Evolutionary conservation across 805 yeast species (phyloP).

Genomic region (Myxozyma sirexii): DNA sequence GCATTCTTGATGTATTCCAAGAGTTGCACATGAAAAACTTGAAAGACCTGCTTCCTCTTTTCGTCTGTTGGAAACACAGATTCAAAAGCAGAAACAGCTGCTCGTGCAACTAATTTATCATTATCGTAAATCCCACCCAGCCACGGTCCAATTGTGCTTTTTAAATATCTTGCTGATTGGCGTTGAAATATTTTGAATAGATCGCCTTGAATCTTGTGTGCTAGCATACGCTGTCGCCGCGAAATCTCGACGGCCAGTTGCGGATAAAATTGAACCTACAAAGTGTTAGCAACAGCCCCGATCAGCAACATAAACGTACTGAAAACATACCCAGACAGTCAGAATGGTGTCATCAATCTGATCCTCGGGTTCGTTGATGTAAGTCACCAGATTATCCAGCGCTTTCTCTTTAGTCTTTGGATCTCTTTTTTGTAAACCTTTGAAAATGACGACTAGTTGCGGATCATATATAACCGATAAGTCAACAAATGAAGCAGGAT

Average conservation of each 20-base stretch:
- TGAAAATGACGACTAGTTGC: slow-evolving; percentile 64
- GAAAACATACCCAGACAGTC: slow-evolving; percentile 57
- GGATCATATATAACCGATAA: slow-evolving; percentile 44
- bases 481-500: slow-evolving; percentile 12
- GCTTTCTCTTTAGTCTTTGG: slow-evolving; percentile 85
- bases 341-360: slow-evolving; percentile 56
- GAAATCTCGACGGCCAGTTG: slow-evolving; percentile 75
- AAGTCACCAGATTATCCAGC: slow-evolving; percentile 54
- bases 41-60: slow-evolving; percentile 61
- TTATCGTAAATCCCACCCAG: slow-evolving; percentile 70
- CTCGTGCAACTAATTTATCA: slow-evolving; percentile 61
- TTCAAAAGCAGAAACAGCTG: slow-evolving; percentile 53
- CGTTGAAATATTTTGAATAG: slow-evolving; percentile 58
- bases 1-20: slow-evolving; percentile 57
- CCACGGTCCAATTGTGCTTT: slow-evolving; percentile 74
- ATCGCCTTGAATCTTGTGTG: slow-evolving; percentile 68
- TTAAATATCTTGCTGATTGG: slow-evolving; percentile 63
- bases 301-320: not conserved
- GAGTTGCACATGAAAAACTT: slow-evolving; percentile 58
- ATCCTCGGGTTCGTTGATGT: slow-evolving; percentile 41
- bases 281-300: no score
- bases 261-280: slow-evolving; percentile 64
- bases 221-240: slow-evolving; percentile 58
- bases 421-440: slow-evolving; percentile 75
- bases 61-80: slow-evolving; percentile 60